Evolutionary conservation across 805 yeast genomes (phyloP), one percentile per base, ranked within the genome.

Genomic region (Debaryomyces castellii): DNA sequence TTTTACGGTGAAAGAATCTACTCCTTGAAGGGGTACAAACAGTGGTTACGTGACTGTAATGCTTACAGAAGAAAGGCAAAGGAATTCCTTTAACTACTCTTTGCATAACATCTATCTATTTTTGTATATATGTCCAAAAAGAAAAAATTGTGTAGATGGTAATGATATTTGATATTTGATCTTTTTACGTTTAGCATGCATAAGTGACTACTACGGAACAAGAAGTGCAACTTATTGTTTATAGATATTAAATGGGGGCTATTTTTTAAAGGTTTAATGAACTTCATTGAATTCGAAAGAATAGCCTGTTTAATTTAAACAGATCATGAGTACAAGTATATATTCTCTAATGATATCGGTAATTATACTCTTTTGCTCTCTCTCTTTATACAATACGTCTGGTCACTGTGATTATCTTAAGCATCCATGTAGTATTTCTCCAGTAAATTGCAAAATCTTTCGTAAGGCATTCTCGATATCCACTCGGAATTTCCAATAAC

Each of bases 1-100:
- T 94, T 90, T 69, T 94, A 94, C 63, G 99, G 99, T 34, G 99
- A 94, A 70, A 88, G 88, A 67, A 91, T 94, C 50, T 89, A 89
- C 43, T 85, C 95, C 43, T 68, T 92, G 60, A 80, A 81, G 55
- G 91, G 82, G 53, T 94, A 94, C 69, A 87, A 90, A 69, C 94
- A 88, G 65, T 94, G 99, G 99, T 76, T 94, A 58, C 82, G 98
- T 59, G 98, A 94, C 66, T 88, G 96, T 60, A 85, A 89, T 59
- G 90, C 96, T 30, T 94, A 86, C 73, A 82, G 84, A 63, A 82
- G 91, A 71, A 89, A 88, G 67, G 78, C 89, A 18, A 78, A 78
- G 60, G 91, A 86, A 57, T 88, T 88, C 58, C 71, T 87, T 58
- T 85, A 51, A 42, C 18, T 12, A n/a, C 17, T 16, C 35, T 14